These are phyloP conservation scores for Pisolithus microcarpus DNA, from an alignment of 768 basidiomycete species.

Conservation along the genomic window DNA sequence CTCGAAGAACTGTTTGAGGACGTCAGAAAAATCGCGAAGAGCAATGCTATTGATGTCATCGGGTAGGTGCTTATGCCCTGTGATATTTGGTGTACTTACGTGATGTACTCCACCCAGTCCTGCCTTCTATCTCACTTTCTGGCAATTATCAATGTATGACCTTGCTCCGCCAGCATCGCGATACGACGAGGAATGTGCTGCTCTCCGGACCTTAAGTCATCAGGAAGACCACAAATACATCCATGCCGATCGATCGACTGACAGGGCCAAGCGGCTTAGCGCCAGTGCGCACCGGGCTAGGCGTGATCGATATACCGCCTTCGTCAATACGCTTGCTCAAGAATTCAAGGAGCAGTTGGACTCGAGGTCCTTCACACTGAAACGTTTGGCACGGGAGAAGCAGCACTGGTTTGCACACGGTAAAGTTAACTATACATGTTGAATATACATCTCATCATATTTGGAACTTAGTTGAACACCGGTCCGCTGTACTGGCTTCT, in stretches of 20 bases:
- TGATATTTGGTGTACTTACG: constrained; percentile 4
- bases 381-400: constrained; percentile 72
- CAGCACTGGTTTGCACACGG: constrained; percentile 76
- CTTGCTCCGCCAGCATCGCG: constrained; percentile 65
- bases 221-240: constrained; percentile 60
- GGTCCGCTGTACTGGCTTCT: constrained; percentile 43
- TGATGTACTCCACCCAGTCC: constrained; percentile 43
- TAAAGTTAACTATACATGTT: constrained; percentile 12
- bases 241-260: constrained; percentile 65
- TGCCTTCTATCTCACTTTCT: constrained; percentile 92
- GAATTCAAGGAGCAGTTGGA: constrained; percentile 74
- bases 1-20: constrained; percentile 69
- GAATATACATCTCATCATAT: background rate
- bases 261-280: constrained; percentile 50
- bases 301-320: constrained; percentile 61
- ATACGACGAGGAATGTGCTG: constrained; percentile 73
- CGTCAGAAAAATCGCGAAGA: constrained; percentile 63
- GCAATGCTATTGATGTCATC: constrained; percentile 54
- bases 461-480: constrained; percentile 23
- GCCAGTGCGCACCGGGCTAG: constrained; percentile 52
- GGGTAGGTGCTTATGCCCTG: constrained; percentile 44
- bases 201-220: constrained; percentile 52
- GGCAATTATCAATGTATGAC: constrained; percentile 93
- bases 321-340: constrained; percentile 49
- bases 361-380: constrained; percentile 66